Conservation (phyloP, 208 protist species). For the Trypanosomatidae sp. region DNA sequence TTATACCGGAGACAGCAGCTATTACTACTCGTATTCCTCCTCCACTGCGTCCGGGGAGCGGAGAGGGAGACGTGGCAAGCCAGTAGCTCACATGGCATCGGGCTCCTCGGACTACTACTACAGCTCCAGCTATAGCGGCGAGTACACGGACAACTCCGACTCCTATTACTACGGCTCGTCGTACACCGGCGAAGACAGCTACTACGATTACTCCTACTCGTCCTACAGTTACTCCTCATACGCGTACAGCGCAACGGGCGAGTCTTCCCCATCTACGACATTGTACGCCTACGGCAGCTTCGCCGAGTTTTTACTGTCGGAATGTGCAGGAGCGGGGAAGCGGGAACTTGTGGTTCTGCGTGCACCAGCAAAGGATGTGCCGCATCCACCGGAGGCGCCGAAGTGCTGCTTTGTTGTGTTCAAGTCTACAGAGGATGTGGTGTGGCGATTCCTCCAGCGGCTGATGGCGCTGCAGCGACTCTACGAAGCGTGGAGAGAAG, state of each 20-base stretch:
- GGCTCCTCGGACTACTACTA: slow-evolving; percentile 16
- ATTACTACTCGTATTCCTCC: slow-evolving; percentile 29
- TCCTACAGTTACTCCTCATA: slow-evolving; percentile 13
- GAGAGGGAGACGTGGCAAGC: background rate
- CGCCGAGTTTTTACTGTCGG: slow-evolving; percentile 4
- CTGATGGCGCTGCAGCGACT: slow-evolving; percentile 42
- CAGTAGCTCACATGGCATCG: background rate
- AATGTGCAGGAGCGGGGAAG: background rate
- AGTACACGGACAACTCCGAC: slow-evolving; percentile 22
- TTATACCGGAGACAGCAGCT: slow-evolving; percentile 6
- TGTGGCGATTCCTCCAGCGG: slow-evolving; percentile 48
- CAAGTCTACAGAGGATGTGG: slow-evolving; percentile 38
- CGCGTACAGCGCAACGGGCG: slow-evolving; percentile 20
- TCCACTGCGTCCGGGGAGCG: background rate
- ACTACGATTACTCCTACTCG: slow-evolving; percentile 5
- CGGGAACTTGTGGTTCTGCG: slow-evolving; percentile 53
- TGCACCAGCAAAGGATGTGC: slow-evolving; percentile 36
- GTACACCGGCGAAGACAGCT: slow-evolving; percentile 7
- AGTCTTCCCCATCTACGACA: slow-evolving; percentile 31
- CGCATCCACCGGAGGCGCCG: slow-evolving; percentile 31
- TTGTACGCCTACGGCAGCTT: slow-evolving; percentile 32
- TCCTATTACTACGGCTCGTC: slow-evolving; percentile 19
- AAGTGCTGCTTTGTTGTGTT: slow-evolving; percentile 40
- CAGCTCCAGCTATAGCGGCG: slow-evolving; percentile 5
- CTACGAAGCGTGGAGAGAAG: slow-evolving; percentile 23